phyloP scores from a whole-genome alignment of 169 alveolate species.

The Perkinsus chesapeaki region DNA sequence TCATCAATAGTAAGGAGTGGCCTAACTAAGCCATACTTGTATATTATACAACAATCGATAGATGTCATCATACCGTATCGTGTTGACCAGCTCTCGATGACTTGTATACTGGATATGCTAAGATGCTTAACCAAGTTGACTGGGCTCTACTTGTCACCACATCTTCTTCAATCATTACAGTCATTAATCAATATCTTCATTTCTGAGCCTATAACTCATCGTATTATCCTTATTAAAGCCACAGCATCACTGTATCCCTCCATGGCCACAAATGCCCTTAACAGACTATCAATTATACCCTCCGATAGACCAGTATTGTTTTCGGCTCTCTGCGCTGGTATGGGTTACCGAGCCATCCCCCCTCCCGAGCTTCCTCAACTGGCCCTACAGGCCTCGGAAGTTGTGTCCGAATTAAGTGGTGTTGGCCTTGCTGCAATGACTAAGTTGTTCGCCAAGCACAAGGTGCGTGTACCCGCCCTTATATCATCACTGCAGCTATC shows the following conservation, averaged over 20 bases:
- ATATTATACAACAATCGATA: no score
- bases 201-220: neutral
- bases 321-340: neutral
- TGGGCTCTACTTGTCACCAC: neutral
- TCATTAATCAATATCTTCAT: neutral
- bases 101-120: no score
- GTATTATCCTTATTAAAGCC: neutral
- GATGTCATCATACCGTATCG: no score
- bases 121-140: no score
- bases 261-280: neutral
- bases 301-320: neutral
- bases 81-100: no score
- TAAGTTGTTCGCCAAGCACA: neutral
- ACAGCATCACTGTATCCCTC: neutral
- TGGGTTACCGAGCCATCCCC: neutral
- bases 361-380: neutral
- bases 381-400: neutral
- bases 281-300: neutral
- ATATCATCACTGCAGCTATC: neutral
- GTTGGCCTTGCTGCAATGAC: neutral
- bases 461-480: neutral
- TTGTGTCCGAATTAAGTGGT: neutral
- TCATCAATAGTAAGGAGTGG: no score
- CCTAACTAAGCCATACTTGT: no score
- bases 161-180: neutral